Conservation (phyloP, 306 rosid genomes). For the Clitoria ternatea region DNA sequence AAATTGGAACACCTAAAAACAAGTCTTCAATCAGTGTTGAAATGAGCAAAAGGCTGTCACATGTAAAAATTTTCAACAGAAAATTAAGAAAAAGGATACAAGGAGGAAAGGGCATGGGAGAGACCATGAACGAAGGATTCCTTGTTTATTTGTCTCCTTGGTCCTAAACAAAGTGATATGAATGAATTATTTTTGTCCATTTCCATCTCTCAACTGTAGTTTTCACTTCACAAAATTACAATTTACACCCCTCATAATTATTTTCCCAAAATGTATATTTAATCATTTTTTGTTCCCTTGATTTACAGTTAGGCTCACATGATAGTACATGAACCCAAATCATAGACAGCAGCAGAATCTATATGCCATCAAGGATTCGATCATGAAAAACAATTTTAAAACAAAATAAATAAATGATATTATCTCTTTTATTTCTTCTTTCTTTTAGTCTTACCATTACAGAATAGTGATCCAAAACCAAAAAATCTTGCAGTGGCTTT, state of each 20-base stretch:
- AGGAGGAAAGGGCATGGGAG: conserved; percentile 30
- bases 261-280: not conserved
- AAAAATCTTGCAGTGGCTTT: conserved; percentile 77
- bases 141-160: conserved; percentile 64
- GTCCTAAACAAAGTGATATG: conserved; percentile 42
- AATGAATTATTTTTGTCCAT: conserved; percentile 42
- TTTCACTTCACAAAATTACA: conserved; percentile 38
- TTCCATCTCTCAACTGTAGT: conserved; percentile 31
- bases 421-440: conserved; percentile 49
- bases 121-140: conserved; percentile 48
- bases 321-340: conserved; percentile 31
- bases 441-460: conserved; percentile 68
- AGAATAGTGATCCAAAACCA: conserved; percentile 74
- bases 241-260: not conserved
- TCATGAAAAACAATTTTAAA: not conserved
- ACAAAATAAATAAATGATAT: not conserved
- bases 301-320: conserved; percentile 45
- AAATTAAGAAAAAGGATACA: conserved; percentile 19
- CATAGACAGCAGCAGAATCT: conserved; percentile 28
- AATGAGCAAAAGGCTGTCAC: conserved; percentile 33
- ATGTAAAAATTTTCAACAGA: conserved; percentile 33
- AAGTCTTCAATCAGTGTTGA: conserved; percentile 35
- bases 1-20: conserved; percentile 14
- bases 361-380: conserved; percentile 31
- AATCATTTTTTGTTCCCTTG: not conserved